A percentile compares a stretch with the other conserved stretches of the same genome.
Evolutionary conservation across 2,329 filamentous ascomycete species (phyloP).

Genomic region (Periconia macrospinosa): DNA sequence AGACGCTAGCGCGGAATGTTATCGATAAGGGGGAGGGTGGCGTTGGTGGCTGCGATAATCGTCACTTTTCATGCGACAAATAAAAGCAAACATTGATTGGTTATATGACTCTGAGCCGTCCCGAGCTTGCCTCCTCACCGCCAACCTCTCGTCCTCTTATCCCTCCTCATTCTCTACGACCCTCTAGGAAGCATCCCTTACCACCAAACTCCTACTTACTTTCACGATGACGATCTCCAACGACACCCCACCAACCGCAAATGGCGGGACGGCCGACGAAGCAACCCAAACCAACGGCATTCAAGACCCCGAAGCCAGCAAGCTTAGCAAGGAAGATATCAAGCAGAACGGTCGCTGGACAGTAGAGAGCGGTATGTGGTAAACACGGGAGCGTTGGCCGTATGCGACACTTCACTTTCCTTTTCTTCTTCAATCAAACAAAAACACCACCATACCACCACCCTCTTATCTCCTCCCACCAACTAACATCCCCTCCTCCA

Average conservation of each 20-base stretch:
- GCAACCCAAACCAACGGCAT: constrained; percentile 47
- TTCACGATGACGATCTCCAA: neutral
- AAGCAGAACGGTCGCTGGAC: constrained; percentile 39
- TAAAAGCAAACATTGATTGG: neutral
- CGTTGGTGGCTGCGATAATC: no score
- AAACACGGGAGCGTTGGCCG: constrained; percentile 26
- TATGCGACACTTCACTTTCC: constrained; percentile 33
- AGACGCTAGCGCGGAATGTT: no score
- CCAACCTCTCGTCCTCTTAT: neutral
- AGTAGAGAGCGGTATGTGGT: constrained; percentile 50
- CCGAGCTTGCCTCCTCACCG: neutral
- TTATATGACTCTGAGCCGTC: neutral
- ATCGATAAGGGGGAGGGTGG: no score
- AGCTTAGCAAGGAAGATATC: constrained; percentile 31
- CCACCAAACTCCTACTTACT: neutral
- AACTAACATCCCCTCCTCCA: neutral
- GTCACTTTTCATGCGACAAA: neutral
- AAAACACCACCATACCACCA: neutral
- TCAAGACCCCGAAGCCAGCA: constrained; percentile 38
- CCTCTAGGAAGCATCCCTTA: neutral
- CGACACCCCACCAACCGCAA: neutral
- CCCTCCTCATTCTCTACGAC: neutral
- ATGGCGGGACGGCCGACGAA: constrained; percentile 31
- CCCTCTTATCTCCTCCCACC: neutral
- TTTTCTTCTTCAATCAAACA: neutral